Evolutionary conservation across 805 yeast genomes (phyloP), one percentile per base, ranked within the genome.

Genomic region (Candida michaelii): DNA sequence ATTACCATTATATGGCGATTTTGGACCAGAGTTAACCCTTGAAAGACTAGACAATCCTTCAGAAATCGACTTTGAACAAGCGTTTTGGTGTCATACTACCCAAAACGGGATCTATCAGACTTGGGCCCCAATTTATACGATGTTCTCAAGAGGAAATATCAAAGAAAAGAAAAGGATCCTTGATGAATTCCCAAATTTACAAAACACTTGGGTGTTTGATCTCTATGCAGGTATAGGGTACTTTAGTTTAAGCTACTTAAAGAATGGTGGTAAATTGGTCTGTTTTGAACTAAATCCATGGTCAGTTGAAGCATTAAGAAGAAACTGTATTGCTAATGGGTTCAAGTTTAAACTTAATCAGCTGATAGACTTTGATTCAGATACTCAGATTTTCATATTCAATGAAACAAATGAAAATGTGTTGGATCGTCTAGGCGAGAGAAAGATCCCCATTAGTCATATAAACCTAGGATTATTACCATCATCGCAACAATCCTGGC

Each of bases 271-370:
- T 1, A 53, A 62, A 6, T 62, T 86, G 1, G 73, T 80, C 36
- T 82, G 95, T 54, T 88, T 95, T 88, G 96, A 88, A 47, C 60
- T 88, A 33, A 88, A 89, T 52, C 85, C 88, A 2, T 87, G 93
- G 93, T 84, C 91, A 34, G 73, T 84, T 3, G 80, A 82, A 50
- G 96, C 95, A 0, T 66, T 88, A 29, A 52, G 62, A 2, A 65
- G 79, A 31, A 89, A 89, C 1, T 71, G 83, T 4, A 30, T 43
- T 2, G 56, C 51, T 2, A 84, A 81, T 48, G 60, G 63, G 8
- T 67, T 73, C 55, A 56, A 50, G 2, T 69, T 65, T 42, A 58
- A 60, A 32, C 59, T 80, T 1, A 55, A 54, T 4, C 71, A 73
- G 24, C 46, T 45, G 2, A 71, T 71, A 44, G 49, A 54, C 8